phyloP scores from a whole-genome alignment of 306 rosid genomes.

The Ormosia emarginata region DNA sequence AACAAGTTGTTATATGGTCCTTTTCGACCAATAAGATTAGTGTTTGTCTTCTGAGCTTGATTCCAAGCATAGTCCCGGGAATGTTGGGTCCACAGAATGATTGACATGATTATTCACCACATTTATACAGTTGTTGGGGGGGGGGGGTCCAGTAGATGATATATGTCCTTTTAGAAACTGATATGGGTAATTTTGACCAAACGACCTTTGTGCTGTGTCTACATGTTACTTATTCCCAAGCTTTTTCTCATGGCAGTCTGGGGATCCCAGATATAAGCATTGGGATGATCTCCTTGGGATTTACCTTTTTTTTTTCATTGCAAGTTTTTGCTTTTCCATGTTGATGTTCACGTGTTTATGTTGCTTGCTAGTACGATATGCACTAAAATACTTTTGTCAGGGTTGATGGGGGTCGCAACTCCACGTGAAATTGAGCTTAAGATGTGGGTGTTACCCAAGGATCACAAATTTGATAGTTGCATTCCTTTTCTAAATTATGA shows the following conservation, averaged over 20 bases:
- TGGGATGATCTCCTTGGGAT: conserved; percentile 21
- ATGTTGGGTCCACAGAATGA: conserved; percentile 41
- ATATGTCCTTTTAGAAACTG: conserved; percentile 17
- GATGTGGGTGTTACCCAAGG: not conserved
- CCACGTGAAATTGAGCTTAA: conserved; percentile 21
- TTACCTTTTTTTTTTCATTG: not conserved
- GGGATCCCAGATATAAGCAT: conserved; percentile 28
- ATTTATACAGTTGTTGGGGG: not conserved
- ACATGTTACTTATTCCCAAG: not conserved
- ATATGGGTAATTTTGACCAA: conserved; percentile 34
- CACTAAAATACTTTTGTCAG: not conserved
- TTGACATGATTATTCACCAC: conserved; percentile 12
- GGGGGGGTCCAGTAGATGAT: conserved; percentile 15
- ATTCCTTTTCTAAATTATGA: not conserved
- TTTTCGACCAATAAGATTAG: conserved; percentile 34
- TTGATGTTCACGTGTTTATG: conserved; percentile 20
- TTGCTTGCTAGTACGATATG: conserved; percentile 8
- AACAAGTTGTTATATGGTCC: conserved; percentile 39
- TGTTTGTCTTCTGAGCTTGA: conserved; percentile 45
- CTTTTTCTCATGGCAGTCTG: not conserved
- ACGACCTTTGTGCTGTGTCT: conserved; percentile 20
- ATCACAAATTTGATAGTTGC: not conserved
- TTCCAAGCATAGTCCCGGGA: conserved; percentile 23
- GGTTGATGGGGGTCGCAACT: conserved; percentile 9
- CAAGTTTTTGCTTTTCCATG: conserved; percentile 27